Evolutionary conservation across 768 basidiomycete genomes (phyloP).

Genomic region (Naematelia encephala): DNA sequence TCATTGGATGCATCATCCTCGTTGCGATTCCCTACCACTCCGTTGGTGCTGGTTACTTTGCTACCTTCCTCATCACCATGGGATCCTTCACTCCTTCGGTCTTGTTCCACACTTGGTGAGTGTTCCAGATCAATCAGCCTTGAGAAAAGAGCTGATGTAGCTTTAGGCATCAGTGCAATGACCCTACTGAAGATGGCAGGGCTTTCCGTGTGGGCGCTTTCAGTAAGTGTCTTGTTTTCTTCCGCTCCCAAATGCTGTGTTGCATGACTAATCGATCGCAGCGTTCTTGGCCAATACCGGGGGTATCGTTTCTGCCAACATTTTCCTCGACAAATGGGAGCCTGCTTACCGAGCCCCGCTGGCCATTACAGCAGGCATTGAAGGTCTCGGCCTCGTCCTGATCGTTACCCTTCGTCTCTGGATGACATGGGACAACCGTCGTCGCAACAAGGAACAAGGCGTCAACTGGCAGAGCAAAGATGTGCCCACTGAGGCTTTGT

Average conservation of each 20-base stretch:
- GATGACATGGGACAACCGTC: constrained; percentile 20
- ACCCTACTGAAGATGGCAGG: constrained; percentile 19
- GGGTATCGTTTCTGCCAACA: constrained; percentile 32
- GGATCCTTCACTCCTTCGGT: constrained; percentile 22
- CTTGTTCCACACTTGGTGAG: constrained; percentile 23
- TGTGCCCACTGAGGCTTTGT: constrained; percentile 32
- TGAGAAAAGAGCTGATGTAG: too few relatives aligned
- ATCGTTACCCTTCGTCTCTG: constrained; percentile 16
- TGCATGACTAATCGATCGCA: too few relatives aligned
- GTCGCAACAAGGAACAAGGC: constrained; percentile 33
- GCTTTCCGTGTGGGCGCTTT: constrained; percentile 17
- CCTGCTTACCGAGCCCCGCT: constrained; percentile 20
- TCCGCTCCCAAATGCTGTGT: too few relatives aligned
- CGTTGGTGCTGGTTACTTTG: constrained; percentile 16
- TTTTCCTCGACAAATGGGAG: constrained; percentile 27
- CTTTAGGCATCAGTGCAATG: constrained; percentile 21
- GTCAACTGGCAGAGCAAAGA: constrained; percentile 32
- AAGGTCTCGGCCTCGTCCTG: constrained; percentile 15
- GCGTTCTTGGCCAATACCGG: constrained; percentile 26
- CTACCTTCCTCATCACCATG: constrained; percentile 18
- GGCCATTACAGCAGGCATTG: constrained; percentile 20
- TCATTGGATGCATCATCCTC: constrained; percentile 44
- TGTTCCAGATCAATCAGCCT: too few relatives aligned
- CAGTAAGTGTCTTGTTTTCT: too few relatives aligned
- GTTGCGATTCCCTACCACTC: constrained; percentile 9